Percentiles rank a stretch among this genome's conserved stretches.
Conservation (phyloP, 2,329 filamentous ascomycete genomes). For the Leptographium radiaticola region DNA sequence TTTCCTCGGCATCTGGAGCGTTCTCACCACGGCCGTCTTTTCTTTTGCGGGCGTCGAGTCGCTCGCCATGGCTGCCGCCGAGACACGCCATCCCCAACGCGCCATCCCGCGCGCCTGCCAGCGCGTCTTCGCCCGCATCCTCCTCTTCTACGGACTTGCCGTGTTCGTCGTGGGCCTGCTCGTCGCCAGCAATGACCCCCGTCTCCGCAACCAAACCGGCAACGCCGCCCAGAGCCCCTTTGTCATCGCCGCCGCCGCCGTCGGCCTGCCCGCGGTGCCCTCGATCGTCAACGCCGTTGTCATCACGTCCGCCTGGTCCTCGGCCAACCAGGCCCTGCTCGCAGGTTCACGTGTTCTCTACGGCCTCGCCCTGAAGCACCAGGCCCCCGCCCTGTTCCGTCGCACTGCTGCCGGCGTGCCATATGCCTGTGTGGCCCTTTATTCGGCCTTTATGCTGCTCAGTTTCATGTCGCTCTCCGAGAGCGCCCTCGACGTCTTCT, state of each 20-base stretch:
- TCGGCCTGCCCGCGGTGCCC: conserved; percentile 53
- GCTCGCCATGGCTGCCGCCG: conserved; percentile 34
- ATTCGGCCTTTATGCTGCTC: conserved; percentile 37
- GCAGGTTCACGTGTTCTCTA: conserved; percentile 47
- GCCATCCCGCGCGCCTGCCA: conserved; percentile 60
- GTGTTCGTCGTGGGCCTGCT: conserved; percentile 58
- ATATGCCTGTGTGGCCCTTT: conserved; percentile 35
- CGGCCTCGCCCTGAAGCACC: conserved; percentile 43
- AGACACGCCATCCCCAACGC: conserved; percentile 59
- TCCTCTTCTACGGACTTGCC: conserved; percentile 51
- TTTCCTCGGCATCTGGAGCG: conserved; percentile 47
- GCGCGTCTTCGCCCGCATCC: conserved; percentile 64
- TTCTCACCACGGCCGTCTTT: conserved; percentile 44
- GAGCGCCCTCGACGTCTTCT: conserved; percentile 47
- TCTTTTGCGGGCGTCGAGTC: conserved; percentile 49
- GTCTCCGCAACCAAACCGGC: conserved; percentile 29
- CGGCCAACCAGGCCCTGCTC: conserved; percentile 52
- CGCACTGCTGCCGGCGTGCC: conserved; percentile 39
- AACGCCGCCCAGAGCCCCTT: conserved; percentile 49
- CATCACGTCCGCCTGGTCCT: conserved; percentile 57
- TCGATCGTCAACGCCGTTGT: conserved; percentile 67
- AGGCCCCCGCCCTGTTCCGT: conserved; percentile 43
- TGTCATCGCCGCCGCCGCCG: conserved; percentile 58
- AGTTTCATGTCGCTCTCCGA: conserved; percentile 45
- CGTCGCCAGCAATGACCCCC: conserved; percentile 48